phyloP scores from a whole-genome alignment of 768 basidiomycete genomes.

The Auricularia sp. region DNA sequence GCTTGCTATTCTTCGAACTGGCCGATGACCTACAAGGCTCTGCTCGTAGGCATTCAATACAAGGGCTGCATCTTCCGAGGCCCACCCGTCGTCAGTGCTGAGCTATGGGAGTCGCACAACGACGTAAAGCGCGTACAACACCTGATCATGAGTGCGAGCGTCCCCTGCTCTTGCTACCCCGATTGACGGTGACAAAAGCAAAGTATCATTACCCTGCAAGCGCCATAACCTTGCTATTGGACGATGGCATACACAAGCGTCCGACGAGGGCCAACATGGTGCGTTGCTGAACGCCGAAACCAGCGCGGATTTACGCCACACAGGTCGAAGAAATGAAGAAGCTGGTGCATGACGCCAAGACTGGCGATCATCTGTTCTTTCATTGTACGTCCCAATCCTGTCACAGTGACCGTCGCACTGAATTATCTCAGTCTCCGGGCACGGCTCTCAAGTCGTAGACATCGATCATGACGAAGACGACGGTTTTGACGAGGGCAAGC shows the following conservation, averaged over 20 bases:
- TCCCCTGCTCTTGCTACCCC: background rate
- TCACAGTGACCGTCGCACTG: background rate
- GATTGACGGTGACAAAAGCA: too few relatives aligned
- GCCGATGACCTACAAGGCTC: background rate
- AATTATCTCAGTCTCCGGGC: slow-evolving; percentile 1
- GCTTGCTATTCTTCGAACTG: too few relatives aligned
- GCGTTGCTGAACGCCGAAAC: background rate
- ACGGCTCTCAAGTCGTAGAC: slow-evolving; percentile 3
- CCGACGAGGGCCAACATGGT: slow-evolving; percentile 6
- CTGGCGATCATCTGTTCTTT: slow-evolving; percentile 5
- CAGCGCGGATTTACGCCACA: background rate
- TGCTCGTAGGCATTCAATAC: slow-evolving; percentile 4
- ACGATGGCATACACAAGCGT: background rate
- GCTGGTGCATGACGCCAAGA: background rate
- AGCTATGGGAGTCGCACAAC: background rate
- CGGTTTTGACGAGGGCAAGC: slow-evolving; percentile 6
- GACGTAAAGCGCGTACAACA: background rate
- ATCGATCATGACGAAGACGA: background rate
- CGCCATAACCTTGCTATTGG: background rate
- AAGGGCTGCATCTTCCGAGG: background rate
- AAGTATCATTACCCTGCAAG: background rate
- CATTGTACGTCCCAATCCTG: slow-evolving; percentile 1
- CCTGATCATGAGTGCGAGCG: slow-evolving; percentile 1
- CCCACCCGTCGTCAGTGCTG: background rate
- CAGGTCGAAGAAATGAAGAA: background rate